Evolutionary conservation across 345 rosid genomes (phyloP), one percentile per base, ranked within the genome.

Genomic region (Gossypium rotundifolium): DNA sequence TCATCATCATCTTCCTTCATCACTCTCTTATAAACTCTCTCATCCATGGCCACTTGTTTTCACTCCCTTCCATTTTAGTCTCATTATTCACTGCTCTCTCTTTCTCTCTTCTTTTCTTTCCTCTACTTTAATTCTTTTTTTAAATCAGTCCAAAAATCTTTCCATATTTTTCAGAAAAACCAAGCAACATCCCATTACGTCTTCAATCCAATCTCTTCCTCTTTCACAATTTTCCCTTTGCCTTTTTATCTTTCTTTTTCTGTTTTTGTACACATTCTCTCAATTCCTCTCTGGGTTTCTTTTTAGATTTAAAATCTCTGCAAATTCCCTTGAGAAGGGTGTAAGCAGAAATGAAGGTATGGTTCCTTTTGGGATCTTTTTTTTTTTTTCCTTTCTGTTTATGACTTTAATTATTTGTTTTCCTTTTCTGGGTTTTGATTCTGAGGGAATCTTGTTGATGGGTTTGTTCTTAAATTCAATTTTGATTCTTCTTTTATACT

Each of bases 291-390:
- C 51, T 72, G 42, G 72, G 42, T 71, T 71, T 49, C 71, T 79
- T 53, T 63, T 70, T 48, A 68, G 78, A 79, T 82, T 81, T 22
- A 10, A 7, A 6, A 20, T 79, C 83, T 80, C 82, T 80, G 58
- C 84, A 29, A 23, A 33, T 72, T 74, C 76, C 77, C 54, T 49
- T 51, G 51, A 70, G 38, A 18, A 52, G 59, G 22, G 63, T 14
- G 40, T 72, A 44, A 55, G 62, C 72, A 62, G 60, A 78, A 81
- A 90, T 90, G 93, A 90, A 90, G 93, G 96, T 90, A 64, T 75
- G 79, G 69, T 57, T 78, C 81, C 71, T 68, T 76, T 40, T 73
- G 25, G 60, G 67, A 55, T 81, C 79, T 29, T 29, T 4, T 27
- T 25, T 23, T 55, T 20, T 82, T 71, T 42, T 53, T 33, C 6